A percentile compares a stretch with the other conserved stretches of the same genome.
Conservation (phyloP, 371 early-diverging fungal genomes). For the Blakeslea trispora region DNA sequence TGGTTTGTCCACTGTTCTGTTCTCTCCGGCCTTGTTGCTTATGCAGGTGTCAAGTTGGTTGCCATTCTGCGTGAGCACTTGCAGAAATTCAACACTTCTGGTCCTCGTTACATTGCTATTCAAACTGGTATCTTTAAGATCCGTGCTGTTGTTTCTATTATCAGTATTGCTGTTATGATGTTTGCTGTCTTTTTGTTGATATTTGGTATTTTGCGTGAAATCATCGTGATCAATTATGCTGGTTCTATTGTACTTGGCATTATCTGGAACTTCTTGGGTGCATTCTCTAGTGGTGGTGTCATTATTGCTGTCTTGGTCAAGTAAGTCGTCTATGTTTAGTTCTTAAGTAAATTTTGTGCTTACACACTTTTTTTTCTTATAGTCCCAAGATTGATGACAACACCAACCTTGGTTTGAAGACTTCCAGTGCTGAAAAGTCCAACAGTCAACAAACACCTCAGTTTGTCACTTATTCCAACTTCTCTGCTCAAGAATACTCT, state of each 20-base stretch:
- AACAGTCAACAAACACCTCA: constrained; percentile 5
- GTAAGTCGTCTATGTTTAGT: constrained; percentile 19
- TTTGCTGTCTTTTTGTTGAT: constrained; percentile 31
- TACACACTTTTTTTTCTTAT: neutral
- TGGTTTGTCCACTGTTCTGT: constrained; percentile 45
- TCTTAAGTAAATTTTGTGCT: neutral
- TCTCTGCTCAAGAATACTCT: constrained; percentile 27
- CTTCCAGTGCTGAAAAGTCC: constrained; percentile 20
- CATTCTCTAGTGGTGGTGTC: constrained; percentile 5
- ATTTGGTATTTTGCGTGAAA: constrained; percentile 29
- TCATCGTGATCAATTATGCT: constrained; percentile 16
- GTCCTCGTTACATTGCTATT: constrained; percentile 40
- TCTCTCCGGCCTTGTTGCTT: constrained; percentile 31
- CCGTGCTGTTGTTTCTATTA: constrained; percentile 26
- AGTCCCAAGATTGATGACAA: constrained; percentile 28
- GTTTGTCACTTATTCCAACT: constrained; percentile 24
- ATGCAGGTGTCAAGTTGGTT: constrained; percentile 39
- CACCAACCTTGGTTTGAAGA: constrained; percentile 22
- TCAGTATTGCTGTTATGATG: constrained; percentile 25
- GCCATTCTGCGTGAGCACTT: constrained; percentile 35
- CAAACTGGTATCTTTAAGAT: constrained; percentile 47
- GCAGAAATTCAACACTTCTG: constrained; percentile 31
- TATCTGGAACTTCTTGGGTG: constrained; percentile 30
- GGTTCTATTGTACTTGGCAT: constrained; percentile 26
- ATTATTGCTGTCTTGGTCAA: constrained; percentile 27